Conservation (phyloP, 1,284 basidiomycete species). For the Flammula alnicola region DNA sequence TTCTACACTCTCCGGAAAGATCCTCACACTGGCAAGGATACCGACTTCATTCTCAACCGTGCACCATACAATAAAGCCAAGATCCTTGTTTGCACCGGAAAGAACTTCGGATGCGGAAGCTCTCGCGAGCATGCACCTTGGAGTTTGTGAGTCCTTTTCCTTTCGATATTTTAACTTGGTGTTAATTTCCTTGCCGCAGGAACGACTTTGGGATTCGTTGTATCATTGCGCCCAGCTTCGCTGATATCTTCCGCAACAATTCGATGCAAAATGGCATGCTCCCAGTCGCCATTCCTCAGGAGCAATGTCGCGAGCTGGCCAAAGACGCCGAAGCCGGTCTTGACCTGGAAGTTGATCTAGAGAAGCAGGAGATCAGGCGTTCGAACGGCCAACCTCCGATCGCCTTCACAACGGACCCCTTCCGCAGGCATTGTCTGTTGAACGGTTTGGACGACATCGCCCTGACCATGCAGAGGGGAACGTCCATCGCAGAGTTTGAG, state of each 20-base stretch:
- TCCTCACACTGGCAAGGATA: constrained; percentile 77
- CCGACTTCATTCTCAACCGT: constrained; percentile 90
- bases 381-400: constrained; percentile 76
- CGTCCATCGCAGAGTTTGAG: constrained; percentile 80
- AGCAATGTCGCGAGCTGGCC: constrained; percentile 77
- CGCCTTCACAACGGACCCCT: constrained; percentile 81
- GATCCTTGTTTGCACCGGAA: constrained; percentile 88
- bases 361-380: constrained; percentile 84
- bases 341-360: constrained; percentile 89
- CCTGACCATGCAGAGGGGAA: constrained; percentile 82
- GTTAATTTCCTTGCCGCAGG: constrained; percentile 41
- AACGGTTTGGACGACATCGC: constrained; percentile 96
- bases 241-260: constrained; percentile 93
- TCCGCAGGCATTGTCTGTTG: constrained; percentile 90
- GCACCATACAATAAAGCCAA: constrained; percentile 81
- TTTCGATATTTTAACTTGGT: constrained; percentile 4
- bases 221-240: constrained; percentile 92
- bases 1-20: constrained; percentile 88
- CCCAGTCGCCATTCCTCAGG: constrained; percentile 79
- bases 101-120: constrained; percentile 95
- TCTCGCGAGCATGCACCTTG: constrained; percentile 96
- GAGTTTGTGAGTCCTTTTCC: constrained; percentile 73
- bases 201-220: constrained; percentile 95
- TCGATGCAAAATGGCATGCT: constrained; percentile 98
- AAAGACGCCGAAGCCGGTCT: constrained; percentile 81